Percentiles rank a stretch among this genome's conserved stretches.
These are phyloP conservation scores for Nematocida sp. DNA, from an alignment of 371 early-diverging fungal genomes.

Conservation along the genomic window DNA sequence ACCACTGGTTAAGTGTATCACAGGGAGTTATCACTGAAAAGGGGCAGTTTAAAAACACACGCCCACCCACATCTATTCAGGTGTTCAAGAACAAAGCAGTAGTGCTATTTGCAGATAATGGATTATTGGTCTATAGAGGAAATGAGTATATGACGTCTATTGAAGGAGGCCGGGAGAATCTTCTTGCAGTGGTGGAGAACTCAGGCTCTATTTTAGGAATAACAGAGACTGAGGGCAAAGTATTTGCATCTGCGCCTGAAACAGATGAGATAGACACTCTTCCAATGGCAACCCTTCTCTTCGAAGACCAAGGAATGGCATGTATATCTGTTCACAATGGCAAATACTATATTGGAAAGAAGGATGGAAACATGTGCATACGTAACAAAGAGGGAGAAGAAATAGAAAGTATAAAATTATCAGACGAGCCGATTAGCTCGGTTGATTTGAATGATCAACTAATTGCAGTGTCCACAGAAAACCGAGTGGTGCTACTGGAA, in stretches of 20 bases:
- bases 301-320: constrained; percentile 35
- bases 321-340: constrained; percentile 16
- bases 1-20: constrained; percentile 4
- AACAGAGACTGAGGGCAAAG: constrained; percentile 30
- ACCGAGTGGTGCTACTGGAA: constrained; percentile 2
- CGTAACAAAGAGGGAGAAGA: constrained; percentile 3
- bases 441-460: background rate
- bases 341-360: constrained; percentile 32
- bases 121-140: constrained; percentile 17
- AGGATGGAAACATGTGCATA: constrained; percentile 24
- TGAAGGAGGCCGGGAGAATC: constrained; percentile 44
- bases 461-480: constrained; percentile 23
- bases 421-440: constrained; percentile 15
- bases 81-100: background rate
- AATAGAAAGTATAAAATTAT: background rate
- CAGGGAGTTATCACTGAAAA: background rate
- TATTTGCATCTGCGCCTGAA: constrained; percentile 12
- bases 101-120: constrained; percentile 49
- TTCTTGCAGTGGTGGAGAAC: constrained; percentile 6
- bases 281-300: constrained; percentile 1
- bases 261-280: constrained; percentile 14
- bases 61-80: constrained; percentile 7
- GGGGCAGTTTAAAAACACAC: background rate
- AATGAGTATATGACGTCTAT: background rate
- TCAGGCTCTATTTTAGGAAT: constrained; percentile 17